These are phyloP conservation scores for Carex arenaria DNA, from an alignment of 202 grass and related monocot species.

Conservation along the genomic window DNA sequence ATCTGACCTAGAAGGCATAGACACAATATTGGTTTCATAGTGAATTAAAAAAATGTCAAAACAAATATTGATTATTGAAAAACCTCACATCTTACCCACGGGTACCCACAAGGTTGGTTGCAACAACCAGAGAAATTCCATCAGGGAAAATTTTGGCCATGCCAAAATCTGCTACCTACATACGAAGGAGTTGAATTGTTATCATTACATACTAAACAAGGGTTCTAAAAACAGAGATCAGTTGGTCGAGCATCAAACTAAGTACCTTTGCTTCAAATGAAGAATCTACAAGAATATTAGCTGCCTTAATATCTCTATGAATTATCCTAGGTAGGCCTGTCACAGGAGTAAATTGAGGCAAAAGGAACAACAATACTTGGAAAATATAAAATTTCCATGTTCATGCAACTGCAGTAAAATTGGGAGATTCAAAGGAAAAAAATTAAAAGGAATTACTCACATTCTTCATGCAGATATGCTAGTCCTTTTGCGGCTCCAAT, in stretches of 20 bases:
- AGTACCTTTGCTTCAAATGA: constrained; percentile 88
- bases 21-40: not conserved
- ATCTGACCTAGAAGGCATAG: not conserved
- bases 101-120: constrained; percentile 86
- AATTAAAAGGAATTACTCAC: constrained; percentile 34
- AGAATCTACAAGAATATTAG: constrained; percentile 88
- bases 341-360: not conserved
- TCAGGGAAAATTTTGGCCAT: constrained; percentile 73
- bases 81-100: constrained; percentile 49
- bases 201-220: constrained; percentile 5
- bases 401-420: too few species aligned
- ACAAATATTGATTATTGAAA: not conserved
- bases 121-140: constrained; percentile 62
- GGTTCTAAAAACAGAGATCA: constrained; percentile 26
- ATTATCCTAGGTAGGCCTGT: constrained; percentile 89
- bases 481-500: constrained; percentile 90
- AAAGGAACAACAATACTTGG: not conserved
- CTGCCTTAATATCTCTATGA: constrained; percentile 90
- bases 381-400: too few species aligned
- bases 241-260: not conserved
- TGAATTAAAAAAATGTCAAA: not conserved
- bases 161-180: constrained; percentile 97
- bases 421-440: not conserved
- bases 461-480: constrained; percentile 97
- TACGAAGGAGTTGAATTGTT: constrained; percentile 16